A percentile compares a stretch with the other conserved stretches of the same genome.
These are phyloP conservation scores for Blastocystis sp. DNA, from an alignment of 352 stramenopile genomes.

Conservation along the genomic window DNA sequence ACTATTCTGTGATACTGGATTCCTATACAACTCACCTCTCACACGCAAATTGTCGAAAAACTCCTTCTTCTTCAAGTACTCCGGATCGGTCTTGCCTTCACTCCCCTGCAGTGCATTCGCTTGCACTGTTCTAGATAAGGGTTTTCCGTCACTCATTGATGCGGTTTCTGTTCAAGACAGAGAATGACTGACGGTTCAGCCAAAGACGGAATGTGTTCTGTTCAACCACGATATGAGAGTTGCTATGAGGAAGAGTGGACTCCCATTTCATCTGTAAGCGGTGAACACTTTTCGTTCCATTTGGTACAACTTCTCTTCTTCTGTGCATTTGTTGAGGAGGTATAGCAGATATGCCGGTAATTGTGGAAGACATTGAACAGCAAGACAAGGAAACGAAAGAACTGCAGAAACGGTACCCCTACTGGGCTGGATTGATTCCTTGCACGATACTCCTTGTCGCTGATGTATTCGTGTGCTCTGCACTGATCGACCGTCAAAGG, in stretches of 20 bases:
- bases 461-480: constrained; percentile 1
- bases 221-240: too few relatives aligned
- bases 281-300: neutral
- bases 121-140: neutral
- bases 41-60: constrained; percentile 61
- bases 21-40: constrained; percentile 7
- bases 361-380: constrained; percentile 17
- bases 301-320: neutral
- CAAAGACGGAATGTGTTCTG: too few relatives aligned
- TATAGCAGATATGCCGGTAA: neutral
- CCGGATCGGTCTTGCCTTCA: constrained; percentile 48
- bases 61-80: constrained; percentile 61
- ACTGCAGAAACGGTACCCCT: constrained; percentile 11
- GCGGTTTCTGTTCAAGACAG: neutral
- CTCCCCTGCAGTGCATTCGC: neutral
- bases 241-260: too few relatives aligned
- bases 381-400: neutral
- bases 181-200: too few relatives aligned
- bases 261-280: too few relatives aligned
- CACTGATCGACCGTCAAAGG: neutral
- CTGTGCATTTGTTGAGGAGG: neutral
- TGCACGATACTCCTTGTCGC: neutral
- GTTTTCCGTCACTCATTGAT: neutral
- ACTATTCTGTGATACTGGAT: constrained; percentile 8
- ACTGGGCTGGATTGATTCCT: constrained; percentile 46